Evolutionary conservation across 1,284 basidiomycete species (phyloP).

Genomic region (Ustilago lituana): DNA sequence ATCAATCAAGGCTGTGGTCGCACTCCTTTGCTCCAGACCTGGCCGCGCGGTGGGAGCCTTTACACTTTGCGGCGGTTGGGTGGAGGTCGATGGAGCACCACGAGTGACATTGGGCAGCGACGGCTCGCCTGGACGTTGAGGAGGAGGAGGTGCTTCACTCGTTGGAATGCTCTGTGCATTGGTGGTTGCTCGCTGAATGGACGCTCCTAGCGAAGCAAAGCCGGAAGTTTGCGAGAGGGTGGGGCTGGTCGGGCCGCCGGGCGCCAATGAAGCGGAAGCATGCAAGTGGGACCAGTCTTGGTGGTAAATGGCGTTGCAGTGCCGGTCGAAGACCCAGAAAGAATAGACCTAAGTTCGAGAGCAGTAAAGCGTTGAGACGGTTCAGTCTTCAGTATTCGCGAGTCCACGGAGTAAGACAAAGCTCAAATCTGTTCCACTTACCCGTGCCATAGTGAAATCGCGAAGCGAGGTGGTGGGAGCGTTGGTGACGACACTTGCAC

Average conservation of each 20-base stretch:
- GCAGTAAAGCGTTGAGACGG: no score
- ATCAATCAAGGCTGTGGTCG: conserved; percentile 9
- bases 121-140: conserved; percentile 26
- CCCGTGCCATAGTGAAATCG: conserved; percentile 21
- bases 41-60: conserved; percentile 4
- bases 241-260: conserved; percentile 19
- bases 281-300: conserved; percentile 64
- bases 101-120: conserved; percentile 47
- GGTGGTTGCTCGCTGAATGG: conserved; percentile 48
- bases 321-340: conserved; percentile 65
- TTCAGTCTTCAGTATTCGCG: no score
- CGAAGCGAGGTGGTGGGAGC: no score
- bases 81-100: not conserved
- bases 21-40: conserved; percentile 3
- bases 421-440: no score
- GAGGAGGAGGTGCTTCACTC: conserved; percentile 13
- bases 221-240: conserved; percentile 41
- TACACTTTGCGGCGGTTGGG: not conserved
- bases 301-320: conserved; percentile 63
- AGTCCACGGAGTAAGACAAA: no score
- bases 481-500: not conserved
- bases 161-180: conserved; percentile 8
- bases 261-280: conserved; percentile 12
- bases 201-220: conserved; percentile 52
- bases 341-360: conserved; percentile 51